Evolutionary conservation across 768 basidiomycete genomes (phyloP).

Genomic region (Bullera alba): DNA sequence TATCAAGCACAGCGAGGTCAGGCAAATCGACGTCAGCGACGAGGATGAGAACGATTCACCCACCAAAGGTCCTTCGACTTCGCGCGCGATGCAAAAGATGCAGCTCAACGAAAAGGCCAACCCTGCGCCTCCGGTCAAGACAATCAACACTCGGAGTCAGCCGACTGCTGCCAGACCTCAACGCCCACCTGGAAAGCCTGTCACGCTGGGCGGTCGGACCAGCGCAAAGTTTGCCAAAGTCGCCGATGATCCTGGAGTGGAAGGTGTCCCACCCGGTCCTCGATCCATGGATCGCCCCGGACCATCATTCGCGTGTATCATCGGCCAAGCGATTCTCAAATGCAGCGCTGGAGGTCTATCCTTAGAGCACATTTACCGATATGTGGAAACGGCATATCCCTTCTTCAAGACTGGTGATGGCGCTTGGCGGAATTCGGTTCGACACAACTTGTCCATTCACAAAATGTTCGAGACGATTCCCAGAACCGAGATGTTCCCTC

Average conservation of each 20-base stretch:
- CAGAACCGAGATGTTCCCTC: conserved; percentile 46
- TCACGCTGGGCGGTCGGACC: conserved; percentile 23
- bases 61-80: conserved; percentile 16
- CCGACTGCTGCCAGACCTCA: not conserved
- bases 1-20: not conserved
- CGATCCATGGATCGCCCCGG: conserved; percentile 74
- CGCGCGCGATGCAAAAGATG: conserved; percentile 18
- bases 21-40: conserved; percentile 2
- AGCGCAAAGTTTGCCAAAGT: conserved; percentile 35
- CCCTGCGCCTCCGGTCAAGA: not conserved
- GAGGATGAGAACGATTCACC: conserved; percentile 39
- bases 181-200: conserved; percentile 8
- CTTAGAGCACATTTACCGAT: conserved; percentile 92
- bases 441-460: conserved; percentile 92
- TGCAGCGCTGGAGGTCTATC: conserved; percentile 76
- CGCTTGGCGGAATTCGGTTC: conserved; percentile 97
- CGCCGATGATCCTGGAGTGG: conserved; percentile 38
- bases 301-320: conserved; percentile 86
- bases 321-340: conserved; percentile 87
- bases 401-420: conserved; percentile 85
- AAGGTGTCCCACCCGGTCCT: conserved; percentile 67
- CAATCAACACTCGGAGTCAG: not conserved
- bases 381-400: conserved; percentile 88
- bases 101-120: conserved; percentile 14
- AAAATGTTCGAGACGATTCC: conserved; percentile 78